Evolutionary conservation across 108 stramenopile species (phyloP), one percentile per base, ranked within the genome.

Genomic region (Pseudonitzschia multiseries): DNA sequence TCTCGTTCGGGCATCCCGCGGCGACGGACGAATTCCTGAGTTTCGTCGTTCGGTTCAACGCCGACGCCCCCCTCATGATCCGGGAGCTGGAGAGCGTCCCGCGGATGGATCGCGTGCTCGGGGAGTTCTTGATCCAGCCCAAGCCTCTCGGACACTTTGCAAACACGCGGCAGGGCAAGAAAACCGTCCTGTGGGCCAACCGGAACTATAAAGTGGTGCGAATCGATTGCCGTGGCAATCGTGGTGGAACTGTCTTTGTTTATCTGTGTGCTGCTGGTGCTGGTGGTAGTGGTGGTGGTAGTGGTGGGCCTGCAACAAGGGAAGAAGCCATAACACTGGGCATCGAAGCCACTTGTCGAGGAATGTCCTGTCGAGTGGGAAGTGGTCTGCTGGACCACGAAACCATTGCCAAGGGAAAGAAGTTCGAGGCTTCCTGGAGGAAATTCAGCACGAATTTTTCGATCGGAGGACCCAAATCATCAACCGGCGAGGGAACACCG

Each of bases 391-490:
- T 72, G 59, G 79, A 83, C 27, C 85, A 90, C 52, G 89, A 87
- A 70, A 83, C 86, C 6, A 62, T 86, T 22, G 80, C 86, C 12
- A 90, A 90, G 65, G 85, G 85, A 18, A 83, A 88, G 59, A 87
- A 86, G 81, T 90, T 90, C 66, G 73, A 90, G 65, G 89, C 89
- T 13, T 83, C 87, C 2, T 90, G 89, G 89, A 56, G 89, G 50
- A 83, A 84, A 53, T 90, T 81, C 32, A 27, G 72, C 24, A 22
- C 65, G 1, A 44, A 46, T 18, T 82, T 80, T 66, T 57, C 14
- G 24, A 43, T 43, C 13, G 86, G 85, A 56, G 70, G 26, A n/a
- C n/a, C n/a, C n/a, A 22, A 77, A 82, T 44, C 18, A n/a, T n/a
- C 46, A 14, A 36, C 36, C 36, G 46, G 13, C 17, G 54, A 56